Evolutionary conservation across 2,329 filamentous ascomycete genomes (phyloP), one percentile per base, ranked within the genome.

Genomic region (Arthrobotrys musiformis): DNA sequence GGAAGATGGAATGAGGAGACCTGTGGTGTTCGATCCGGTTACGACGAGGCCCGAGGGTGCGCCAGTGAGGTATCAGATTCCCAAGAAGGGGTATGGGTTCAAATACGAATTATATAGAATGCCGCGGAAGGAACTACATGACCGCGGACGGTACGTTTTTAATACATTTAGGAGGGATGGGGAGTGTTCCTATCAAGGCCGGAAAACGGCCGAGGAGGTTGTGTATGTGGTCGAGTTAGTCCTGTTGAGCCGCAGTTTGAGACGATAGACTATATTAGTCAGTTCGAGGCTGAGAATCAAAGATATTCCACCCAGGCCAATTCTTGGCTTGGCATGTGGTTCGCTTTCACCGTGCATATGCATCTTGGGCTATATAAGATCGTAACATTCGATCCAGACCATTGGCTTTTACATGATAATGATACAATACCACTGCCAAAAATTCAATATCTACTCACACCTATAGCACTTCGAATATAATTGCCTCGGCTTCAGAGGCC

Each of bases 81-180:
- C 50, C 15, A 22, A 7, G 1, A 33, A 19, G 17, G 50, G 50
- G 6, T 28, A 28, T 19, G 17, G 22, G 17, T 67, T 28, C 15
- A 17, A 35, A 35, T 63, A 58, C 1, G 17, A 37, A 9, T 17
- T 54, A 1, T 19, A 48, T 9, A 17, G 28, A 6, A 33, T 69
- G 26, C n/a, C 70, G 2, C 35, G 37, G 30, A 24, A 46, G 8
- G 70, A 69, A 17, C 19, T 46, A 7, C 70, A 75, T 17, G 63
- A 75, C 24, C 70, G 70, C 4, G 70, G 70, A 2, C 67, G 70
- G 37, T 75, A 75, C 40, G 37, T 75, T 48, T 75, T 63, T 37
- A 75, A 75, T 46, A 46, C 63, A 1, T 75, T 75, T 40, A 11
- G 42, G 1, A 37, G 42, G 24, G 33, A 19, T 15, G 46, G 61